Evolutionary conservation across 176 grass and related monocot species (phyloP).

Genomic region (Paspalum notatum): DNA sequence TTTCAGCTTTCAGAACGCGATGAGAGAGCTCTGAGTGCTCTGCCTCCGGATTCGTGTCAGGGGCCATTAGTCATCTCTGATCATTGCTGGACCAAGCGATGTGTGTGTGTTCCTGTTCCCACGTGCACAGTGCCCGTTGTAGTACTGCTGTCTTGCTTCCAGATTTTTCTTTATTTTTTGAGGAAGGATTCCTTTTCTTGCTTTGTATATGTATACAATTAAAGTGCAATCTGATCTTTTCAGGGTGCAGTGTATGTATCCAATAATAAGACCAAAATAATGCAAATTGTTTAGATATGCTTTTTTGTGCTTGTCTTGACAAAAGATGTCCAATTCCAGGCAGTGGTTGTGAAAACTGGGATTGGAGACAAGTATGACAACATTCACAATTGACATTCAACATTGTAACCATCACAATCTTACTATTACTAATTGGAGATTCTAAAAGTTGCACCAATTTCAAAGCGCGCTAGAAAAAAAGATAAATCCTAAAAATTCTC

Average conservation of each 20-base stretch:
- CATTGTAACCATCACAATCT: too few relatives aligned
- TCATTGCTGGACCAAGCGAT: slow-evolving; percentile 38
- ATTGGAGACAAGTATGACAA: too few relatives aligned
- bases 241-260: not conserved
- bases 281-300: not conserved
- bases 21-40: not conserved
- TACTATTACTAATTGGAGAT: too few relatives aligned
- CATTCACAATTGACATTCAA: too few relatives aligned
- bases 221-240: not conserved
- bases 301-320: not conserved
- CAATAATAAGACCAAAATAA: not conserved
- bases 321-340: not conserved
- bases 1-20: slow-evolving; percentile 1
- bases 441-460: too few relatives aligned
- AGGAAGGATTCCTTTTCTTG: not conserved
- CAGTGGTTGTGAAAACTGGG: not conserved
- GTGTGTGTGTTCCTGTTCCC: not conserved
- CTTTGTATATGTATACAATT: not conserved
- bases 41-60: slow-evolving; percentile 28
- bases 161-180: not conserved
- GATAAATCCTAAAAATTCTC: too few relatives aligned
- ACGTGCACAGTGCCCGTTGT: slow-evolving; percentile 28
- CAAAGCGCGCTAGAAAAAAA: too few relatives aligned
- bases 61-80: not conserved
- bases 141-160: not conserved